Percentiles rank a stretch among this genome's conserved stretches.
These are phyloP conservation scores for Talaromyces thailandensis DNA, from an alignment of 495 filamentous ascomycete genomes.

Conservation along the genomic window DNA sequence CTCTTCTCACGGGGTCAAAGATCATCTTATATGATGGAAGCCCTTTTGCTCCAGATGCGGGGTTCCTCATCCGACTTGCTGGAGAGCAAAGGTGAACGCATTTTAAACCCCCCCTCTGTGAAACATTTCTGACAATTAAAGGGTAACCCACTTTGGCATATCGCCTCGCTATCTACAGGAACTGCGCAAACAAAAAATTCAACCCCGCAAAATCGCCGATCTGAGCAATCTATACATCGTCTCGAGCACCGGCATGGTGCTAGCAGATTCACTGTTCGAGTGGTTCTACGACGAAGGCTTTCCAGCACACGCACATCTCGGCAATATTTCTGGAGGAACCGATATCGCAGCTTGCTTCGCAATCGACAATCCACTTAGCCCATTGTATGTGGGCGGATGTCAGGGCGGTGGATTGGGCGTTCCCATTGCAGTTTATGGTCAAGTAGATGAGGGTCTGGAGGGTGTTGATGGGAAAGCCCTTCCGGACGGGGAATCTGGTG, in stretches of 20 bases:
- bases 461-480: slow-evolving; percentile 45
- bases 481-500: slow-evolving; percentile 55
- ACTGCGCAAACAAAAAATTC: slow-evolving; percentile 47
- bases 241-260: slow-evolving; percentile 69
- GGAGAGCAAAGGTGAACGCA: slow-evolving; percentile 49
- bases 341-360: slow-evolving; percentile 70
- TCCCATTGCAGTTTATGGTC: slow-evolving; percentile 58
- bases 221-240: slow-evolving; percentile 49
- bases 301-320: slow-evolving; percentile 50
- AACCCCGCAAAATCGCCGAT: slow-evolving; percentile 51
- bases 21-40: slow-evolving; percentile 68
- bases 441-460: slow-evolving; percentile 39
- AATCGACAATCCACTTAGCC: slow-evolving; percentile 56
- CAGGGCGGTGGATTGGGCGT: slow-evolving; percentile 56
- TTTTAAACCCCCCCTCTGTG: not conserved
- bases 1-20: slow-evolving; percentile 45
- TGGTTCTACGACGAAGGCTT: slow-evolving; percentile 83
- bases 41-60: slow-evolving; percentile 59
- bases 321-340: slow-evolving; percentile 70
- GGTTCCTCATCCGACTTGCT: slow-evolving; percentile 48
- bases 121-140: slow-evolving; percentile 8
- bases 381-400: slow-evolving; percentile 64
- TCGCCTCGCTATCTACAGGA: slow-evolving; percentile 69
- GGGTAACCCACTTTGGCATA: slow-evolving; percentile 52
- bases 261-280: slow-evolving; percentile 61